A percentile compares a stretch with the other conserved stretches of the same genome.
These are phyloP conservation scores for Talaromyces albobiverticillius DNA, from an alignment of 2,329 filamentous ascomycete genomes.

Conservation along the genomic window DNA sequence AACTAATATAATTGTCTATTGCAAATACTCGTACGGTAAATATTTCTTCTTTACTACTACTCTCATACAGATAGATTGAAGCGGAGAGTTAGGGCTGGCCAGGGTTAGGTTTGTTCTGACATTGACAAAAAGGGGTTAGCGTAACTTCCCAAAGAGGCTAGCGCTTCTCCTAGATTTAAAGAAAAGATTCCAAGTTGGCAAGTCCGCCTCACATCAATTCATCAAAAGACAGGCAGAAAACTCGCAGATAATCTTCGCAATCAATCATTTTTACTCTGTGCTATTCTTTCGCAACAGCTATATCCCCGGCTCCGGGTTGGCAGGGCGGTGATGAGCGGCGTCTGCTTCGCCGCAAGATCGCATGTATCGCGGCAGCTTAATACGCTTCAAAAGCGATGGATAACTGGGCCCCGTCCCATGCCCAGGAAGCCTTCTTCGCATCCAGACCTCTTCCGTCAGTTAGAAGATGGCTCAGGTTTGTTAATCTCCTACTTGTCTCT, in stretches of 20 bases:
- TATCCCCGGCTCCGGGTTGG: not conserved
- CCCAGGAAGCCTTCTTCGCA: not conserved
- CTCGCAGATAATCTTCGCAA: not conserved
- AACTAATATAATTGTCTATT: not conserved
- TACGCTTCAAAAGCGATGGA: not conserved
- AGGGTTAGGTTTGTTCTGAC: no score
- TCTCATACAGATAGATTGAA: no score
- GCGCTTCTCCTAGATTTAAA: not conserved
- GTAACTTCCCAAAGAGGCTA: not conserved
- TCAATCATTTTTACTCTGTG: not conserved
- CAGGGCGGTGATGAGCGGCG: conserved; percentile 5
- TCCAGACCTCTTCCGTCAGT: conserved; percentile 10
- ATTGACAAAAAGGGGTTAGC: not conserved
- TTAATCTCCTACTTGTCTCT: no score
- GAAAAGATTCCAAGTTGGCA: no score
- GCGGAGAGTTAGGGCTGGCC: no score
- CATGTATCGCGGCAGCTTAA: not conserved
- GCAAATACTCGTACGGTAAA: no score
- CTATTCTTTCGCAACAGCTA: not conserved
- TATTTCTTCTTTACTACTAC: no score
- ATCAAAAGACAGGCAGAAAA: no score
- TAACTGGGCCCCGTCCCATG: not conserved
- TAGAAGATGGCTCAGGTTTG: conserved; percentile 14
- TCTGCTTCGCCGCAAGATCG: not conserved
- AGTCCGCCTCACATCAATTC: no score